A percentile compares a stretch with the other conserved stretches of the same genome.
phyloP scores from a whole-genome alignment of 169 alveolate species.

The Condylostoma magnum region DNA sequence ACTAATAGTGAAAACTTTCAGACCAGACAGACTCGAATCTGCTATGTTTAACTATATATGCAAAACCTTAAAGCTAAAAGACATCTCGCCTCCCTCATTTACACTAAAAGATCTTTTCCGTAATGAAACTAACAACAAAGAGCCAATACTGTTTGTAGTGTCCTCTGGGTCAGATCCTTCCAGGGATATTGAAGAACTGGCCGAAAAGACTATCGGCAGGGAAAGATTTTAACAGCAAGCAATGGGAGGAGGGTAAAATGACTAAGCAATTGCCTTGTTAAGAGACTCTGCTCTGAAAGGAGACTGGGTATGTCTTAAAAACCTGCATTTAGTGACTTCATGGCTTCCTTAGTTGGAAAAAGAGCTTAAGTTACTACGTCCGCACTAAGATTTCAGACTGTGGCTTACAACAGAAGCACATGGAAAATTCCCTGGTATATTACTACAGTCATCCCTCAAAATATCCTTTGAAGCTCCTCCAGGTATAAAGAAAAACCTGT shows the following conservation, averaged over 20 bases:
- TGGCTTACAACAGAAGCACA: slow-evolving; percentile 93
- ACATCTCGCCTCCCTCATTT: slow-evolving; percentile 82
- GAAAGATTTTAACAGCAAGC: slow-evolving; percentile 84
- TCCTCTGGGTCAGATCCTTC: slow-evolving; percentile 93
- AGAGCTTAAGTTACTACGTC: slow-evolving; percentile 76
- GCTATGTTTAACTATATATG: slow-evolving; percentile 81
- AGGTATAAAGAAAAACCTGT: slow-evolving; percentile 88
- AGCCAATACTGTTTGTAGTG: slow-evolving; percentile 85
- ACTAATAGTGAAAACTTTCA: slow-evolving; percentile 80
- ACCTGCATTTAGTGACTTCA: slow-evolving; percentile 88
- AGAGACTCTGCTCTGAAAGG: slow-evolving; percentile 85
- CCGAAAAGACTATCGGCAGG: slow-evolving; percentile 76
- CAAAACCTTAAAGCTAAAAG: slow-evolving; percentile 66
- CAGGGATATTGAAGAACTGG: slow-evolving; percentile 88
- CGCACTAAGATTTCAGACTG: slow-evolving; percentile 85
- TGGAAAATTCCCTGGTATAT: slow-evolving; percentile 87
- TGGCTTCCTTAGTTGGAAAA: slow-evolving; percentile 90
- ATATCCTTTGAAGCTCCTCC: slow-evolving; percentile 94
- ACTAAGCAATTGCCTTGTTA: slow-evolving; percentile 70
- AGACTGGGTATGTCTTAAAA: slow-evolving; percentile 90
- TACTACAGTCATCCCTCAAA: slow-evolving; percentile 84
- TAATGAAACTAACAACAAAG: slow-evolving; percentile 62
- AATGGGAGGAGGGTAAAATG: slow-evolving; percentile 92
- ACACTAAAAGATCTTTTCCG: slow-evolving; percentile 61
- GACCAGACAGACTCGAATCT: slow-evolving; percentile 91